Conservation (phyloP, 2,329 filamentous ascomycete species). For the Diaporthe capsici region DNA sequence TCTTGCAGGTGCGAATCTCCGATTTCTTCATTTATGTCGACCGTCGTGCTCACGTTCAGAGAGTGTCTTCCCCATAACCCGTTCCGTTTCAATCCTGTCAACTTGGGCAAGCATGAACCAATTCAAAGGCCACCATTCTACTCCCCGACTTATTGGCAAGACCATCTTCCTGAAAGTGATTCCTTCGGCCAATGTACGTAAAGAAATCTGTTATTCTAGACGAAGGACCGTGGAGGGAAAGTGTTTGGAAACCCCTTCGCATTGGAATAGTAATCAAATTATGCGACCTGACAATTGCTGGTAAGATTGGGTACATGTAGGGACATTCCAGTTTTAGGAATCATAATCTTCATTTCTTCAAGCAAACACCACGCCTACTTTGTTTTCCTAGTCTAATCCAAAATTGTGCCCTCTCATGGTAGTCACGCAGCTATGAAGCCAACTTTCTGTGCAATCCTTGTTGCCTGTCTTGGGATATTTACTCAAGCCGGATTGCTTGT, state of each 20-base stretch:
- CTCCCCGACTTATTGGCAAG: too few relatives aligned
- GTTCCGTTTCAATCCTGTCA: too few relatives aligned
- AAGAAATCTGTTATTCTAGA: neutral
- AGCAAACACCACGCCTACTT: too few relatives aligned
- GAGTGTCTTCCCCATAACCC: too few relatives aligned
- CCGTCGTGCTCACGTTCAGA: too few relatives aligned
- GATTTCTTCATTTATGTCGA: too few relatives aligned
- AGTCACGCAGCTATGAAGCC: neutral
- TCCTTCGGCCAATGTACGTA: too few relatives aligned
- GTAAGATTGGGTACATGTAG: neutral
- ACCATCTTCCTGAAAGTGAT: too few relatives aligned
- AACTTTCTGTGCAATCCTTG: neutral
- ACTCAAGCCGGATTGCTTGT: neutral
- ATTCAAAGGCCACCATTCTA: too few relatives aligned
- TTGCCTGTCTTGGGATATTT: neutral
- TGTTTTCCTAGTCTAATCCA: neutral
- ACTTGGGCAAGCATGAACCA: too few relatives aligned
- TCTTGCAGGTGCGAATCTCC: too few relatives aligned
- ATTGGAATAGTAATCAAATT: neutral
- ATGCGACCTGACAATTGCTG: neutral
- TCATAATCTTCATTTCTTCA: neutral
- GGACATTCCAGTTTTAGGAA: neutral
- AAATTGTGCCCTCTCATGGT: neutral
- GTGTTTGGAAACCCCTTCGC: neutral
- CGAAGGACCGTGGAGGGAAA: neutral